Evolutionary conservation across 352 stramenopile genomes (phyloP), one percentile per base, ranked within the genome.

Genomic region (Globisporangium emineosum): DNA sequence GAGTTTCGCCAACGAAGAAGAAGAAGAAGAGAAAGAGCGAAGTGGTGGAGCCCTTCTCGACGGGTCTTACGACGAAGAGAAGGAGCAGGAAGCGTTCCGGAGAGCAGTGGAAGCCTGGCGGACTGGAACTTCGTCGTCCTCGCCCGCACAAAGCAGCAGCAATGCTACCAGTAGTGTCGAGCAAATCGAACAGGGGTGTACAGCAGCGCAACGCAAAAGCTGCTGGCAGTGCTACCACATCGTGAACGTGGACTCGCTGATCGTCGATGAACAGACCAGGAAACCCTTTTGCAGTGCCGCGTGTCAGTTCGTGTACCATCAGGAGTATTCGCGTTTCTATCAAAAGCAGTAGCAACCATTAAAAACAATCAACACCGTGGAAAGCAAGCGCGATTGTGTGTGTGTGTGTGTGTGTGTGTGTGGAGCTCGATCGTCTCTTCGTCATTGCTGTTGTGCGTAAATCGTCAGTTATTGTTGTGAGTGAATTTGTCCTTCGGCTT

Each of bases 151-250:
- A n/a, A 53, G 23, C 21, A 59, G 62, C n/a, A 45, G 5, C 25
- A 23, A 29, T 5, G 9, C 27, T 2, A 23, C 23, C 19, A 19
- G 27, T n/a, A 60, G 29, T 5, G 60, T 80, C 5, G 69, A 90
- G 30, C 71, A 78, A 33, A 75, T 66, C 25, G 86, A 94, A 54
- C 83, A 76, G 50, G 68, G 75, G 2, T 80, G 75, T 17, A 57
- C 64, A 0, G 73, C 79, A 12, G 71, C 62, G 7, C 67, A 79
- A 35, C 76, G 77, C 25, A 86, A 83, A 64, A 88, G 83, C 62
- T 95, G 84, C 55, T 95, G 86, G 86, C 84, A 95, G 37, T 95
- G 86, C 58, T 95, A 95, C 66, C 71, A 69, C 4, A 61, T 95
- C 19, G 63, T 76, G 33, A 68, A 66, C 43, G 66, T 66, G 5